phyloP scores from a whole-genome alignment of 306 rosid genomes.

The Cucurbita ficifolia region DNA sequence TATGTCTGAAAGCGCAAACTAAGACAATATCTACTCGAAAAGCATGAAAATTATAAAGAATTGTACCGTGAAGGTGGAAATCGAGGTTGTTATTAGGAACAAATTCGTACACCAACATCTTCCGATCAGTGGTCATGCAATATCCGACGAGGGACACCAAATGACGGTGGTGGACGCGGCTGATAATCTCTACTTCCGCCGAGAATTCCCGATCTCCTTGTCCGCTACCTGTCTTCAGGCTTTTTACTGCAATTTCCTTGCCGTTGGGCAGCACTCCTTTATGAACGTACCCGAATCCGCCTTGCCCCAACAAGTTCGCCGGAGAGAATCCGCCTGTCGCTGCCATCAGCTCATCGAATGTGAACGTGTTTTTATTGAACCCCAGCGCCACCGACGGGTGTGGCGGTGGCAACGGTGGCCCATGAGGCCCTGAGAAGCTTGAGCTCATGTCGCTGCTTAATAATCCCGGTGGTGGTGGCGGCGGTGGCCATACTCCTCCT shows the following conservation, averaged over 20 bases:
- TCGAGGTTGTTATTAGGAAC: constrained; percentile 73
- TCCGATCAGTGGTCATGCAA: constrained; percentile 30
- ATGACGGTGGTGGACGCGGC: constrained; percentile 91
- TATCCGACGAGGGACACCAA: constrained; percentile 83
- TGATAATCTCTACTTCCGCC: constrained; percentile 71
- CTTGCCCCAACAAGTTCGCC: constrained; percentile 49
- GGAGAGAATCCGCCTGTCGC: constrained; percentile 51
- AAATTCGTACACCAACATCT: constrained; percentile 58
- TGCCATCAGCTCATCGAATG: constrained; percentile 38
- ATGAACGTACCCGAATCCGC: constrained; percentile 75
- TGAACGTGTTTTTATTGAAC: constrained; percentile 55
- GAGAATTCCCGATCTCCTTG: constrained; percentile 72
- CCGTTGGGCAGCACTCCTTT: constrained; percentile 80
- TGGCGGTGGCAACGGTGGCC: constrained; percentile 53
- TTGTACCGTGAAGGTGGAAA: constrained; percentile 62
- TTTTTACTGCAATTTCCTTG: constrained; percentile 72
- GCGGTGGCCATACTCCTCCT: constrained; percentile 18
- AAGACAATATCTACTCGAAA: background rate
- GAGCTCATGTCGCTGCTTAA: constrained; percentile 31
- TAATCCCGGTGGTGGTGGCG: background rate
- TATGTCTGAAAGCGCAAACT: too few relatives aligned
- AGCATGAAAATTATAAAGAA: too few relatives aligned
- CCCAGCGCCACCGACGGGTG: constrained; percentile 60
- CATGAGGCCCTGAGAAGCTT: constrained; percentile 38
- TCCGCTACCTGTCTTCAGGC: constrained; percentile 45